These are phyloP conservation scores for Chrysosporium queenslandicum DNA, from an alignment of 2,329 filamentous ascomycete genomes.

Conservation along the genomic window DNA sequence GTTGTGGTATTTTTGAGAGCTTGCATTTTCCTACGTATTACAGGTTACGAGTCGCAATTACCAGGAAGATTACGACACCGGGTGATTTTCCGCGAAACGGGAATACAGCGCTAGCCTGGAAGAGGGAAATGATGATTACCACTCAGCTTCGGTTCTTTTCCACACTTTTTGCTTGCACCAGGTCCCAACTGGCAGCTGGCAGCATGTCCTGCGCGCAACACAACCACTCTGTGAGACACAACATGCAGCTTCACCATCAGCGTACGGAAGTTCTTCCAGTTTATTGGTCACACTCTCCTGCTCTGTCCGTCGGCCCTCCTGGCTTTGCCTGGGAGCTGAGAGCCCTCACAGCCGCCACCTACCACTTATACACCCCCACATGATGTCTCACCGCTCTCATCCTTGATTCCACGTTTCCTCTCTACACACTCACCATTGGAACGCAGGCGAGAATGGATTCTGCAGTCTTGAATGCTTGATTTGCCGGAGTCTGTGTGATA, in stretches of 20 bases:
- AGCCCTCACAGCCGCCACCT: background rate
- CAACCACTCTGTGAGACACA: background rate
- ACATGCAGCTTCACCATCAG: background rate
- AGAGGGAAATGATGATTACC: background rate
- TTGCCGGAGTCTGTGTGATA: too few species aligned
- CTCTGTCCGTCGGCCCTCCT: too few species aligned
- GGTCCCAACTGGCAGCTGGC: background rate
- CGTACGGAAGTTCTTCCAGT: background rate
- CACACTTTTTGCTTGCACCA: background rate
- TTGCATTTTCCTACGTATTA: too few species aligned
- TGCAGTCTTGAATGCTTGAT: too few species aligned
- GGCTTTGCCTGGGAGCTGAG: too few species aligned
- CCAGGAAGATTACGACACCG: too few species aligned
- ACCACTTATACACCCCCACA: background rate
- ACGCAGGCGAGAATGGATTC: background rate
- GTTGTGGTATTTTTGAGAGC: too few species aligned
- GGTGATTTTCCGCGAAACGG: too few species aligned
- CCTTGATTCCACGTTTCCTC: constrained; percentile 8
- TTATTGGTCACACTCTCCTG: background rate
- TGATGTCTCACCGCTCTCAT: constrained; percentile 1
- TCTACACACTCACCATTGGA: background rate
- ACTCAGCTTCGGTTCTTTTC: background rate
- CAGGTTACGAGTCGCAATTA: too few species aligned
- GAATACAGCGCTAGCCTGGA: background rate
- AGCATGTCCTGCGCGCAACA: background rate